Percentiles rank a stretch among this genome's conserved stretches.
phyloP scores from a whole-genome alignment of 1,139 yeast genomes.

The Debaryomyces subglobosus region DNA sequence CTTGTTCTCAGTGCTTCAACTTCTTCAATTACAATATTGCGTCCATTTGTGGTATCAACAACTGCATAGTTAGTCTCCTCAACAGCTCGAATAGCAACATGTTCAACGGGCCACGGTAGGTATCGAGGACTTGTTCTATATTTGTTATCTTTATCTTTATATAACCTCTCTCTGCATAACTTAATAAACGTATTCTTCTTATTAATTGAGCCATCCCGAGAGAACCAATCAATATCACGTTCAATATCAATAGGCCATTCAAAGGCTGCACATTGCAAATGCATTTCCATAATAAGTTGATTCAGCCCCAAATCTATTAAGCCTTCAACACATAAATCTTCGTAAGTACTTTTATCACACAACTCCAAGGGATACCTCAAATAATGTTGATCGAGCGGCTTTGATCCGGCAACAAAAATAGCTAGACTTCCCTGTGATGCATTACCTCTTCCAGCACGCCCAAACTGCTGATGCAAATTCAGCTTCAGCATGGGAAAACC shows the following conservation, averaged over 20 bases:
- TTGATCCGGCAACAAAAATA: slow-evolving; percentile 77
- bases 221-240: slow-evolving; percentile 61
- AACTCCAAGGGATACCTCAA: slow-evolving; percentile 70
- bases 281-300: slow-evolving; percentile 64
- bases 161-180: slow-evolving; percentile 48
- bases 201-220: slow-evolving; percentile 14
- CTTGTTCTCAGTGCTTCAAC: slow-evolving; percentile 89
- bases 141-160: slow-evolving; percentile 52
- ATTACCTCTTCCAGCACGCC: slow-evolving; percentile 88
- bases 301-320: slow-evolving; percentile 39
- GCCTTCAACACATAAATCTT: slow-evolving; percentile 47
- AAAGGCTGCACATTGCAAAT: slow-evolving; percentile 92
- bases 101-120: slow-evolving; percentile 79
- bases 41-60: slow-evolving; percentile 77
- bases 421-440: slow-evolving; percentile 70
- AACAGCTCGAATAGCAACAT: slow-evolving; percentile 77
- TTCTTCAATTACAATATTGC: slow-evolving; percentile 81
- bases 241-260: slow-evolving; percentile 67
- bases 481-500: slow-evolving; percentile 90
- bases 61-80: slow-evolving; percentile 84
- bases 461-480: slow-evolving; percentile 92
- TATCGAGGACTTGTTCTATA: slow-evolving; percentile 63
- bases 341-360: slow-evolving; percentile 44
- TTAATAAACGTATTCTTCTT: slow-evolving; percentile 31
- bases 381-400: slow-evolving; percentile 86